Evolutionary conservation across 768 basidiomycete species (phyloP).

Genomic region (Agaricus subrufescens): DNA sequence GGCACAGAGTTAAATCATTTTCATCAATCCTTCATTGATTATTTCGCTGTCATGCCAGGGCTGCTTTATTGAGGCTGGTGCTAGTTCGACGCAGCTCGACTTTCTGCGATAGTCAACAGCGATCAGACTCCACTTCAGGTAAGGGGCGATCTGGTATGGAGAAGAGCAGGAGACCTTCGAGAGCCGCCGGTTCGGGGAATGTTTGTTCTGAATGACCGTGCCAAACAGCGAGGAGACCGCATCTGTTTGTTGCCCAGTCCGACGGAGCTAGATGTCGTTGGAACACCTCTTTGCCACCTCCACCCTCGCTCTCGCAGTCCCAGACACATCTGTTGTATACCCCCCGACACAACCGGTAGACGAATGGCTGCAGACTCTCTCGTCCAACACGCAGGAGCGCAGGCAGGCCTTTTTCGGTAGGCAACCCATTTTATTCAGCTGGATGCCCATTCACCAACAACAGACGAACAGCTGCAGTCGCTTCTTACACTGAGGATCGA

Average conservation of each 20-base stretch:
- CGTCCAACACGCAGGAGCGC: conserved; percentile 42
- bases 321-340: conserved; percentile 59
- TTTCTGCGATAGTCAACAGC: no score
- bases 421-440: conserved; percentile 18
- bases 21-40: no score
- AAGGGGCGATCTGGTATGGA: no score
- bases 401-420: conserved; percentile 74
- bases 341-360: conserved; percentile 43
- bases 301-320: conserved; percentile 57
- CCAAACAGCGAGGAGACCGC: background rate
- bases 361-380: conserved; percentile 52
- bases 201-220: background rate
- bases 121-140: no score
- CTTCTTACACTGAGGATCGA: conserved; percentile 53
- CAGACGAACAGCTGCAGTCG: conserved; percentile 54
- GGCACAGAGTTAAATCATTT: no score
- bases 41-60: no score
- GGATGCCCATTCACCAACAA: conserved; percentile 18
- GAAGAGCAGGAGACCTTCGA: no score
- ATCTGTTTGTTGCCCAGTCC: background rate
- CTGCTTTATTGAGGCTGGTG: background rate
- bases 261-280: conserved; percentile 32
- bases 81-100: background rate
- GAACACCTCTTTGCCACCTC: conserved; percentile 62
- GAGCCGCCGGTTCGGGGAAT: no score